Base-by-base conservation (phyloP, 345 rosid species). In the Camelina hispida region DNA sequence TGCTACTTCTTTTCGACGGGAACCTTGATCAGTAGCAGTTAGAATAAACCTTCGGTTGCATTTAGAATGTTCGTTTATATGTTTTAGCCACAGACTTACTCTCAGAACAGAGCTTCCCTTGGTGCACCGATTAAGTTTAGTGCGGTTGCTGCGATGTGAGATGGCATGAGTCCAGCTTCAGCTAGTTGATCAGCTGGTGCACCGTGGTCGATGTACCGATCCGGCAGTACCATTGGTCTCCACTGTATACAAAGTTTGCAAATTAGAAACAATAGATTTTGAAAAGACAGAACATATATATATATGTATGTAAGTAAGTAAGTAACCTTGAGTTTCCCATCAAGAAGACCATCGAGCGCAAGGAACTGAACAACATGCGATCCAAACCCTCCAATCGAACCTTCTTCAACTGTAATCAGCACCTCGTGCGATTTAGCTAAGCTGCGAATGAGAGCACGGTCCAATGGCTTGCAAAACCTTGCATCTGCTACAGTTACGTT, bases 281-380 rank as follows among this genome's bases (percentile, higher is more conserved):
- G 13, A 81, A 32, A 47, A 69, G 10, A 61, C 47, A 15, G 32
- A 20, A 4, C 50, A 68, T 28, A 1, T 14, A 56, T 46, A 17
- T 44, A 1, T 14, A 56, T 46, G 14, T 44, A 2, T 11, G 14
- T 1, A n/a, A 43, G 12, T 23, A 69, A 25, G 9, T 11, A 16
- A 20, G 35, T 44, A 69, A 78, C 99, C 99, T 90, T 92, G n/a
- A 89, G 83, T 18, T 86, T 83, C 66, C 99, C 97, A 43, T 92
- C 97, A 2, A 95, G 97, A 69, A 90, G 93, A 61, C 97, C 97
- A 65, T 90, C 84, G 2, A 92, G 93, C 16, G 99, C 95, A 18
- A 95, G 85, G 82, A 95, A 95, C 78, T 95, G 99, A 16, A 88
- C 97, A 1, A 95, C 97, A 16, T 92, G 99, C 52, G 97, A 95